A percentile compares a stretch with the other conserved stretches of the same genome.
phyloP scores from a whole-genome alignment of 1,284 basidiomycete genomes.

The Wolfiporia cocos region DNA sequence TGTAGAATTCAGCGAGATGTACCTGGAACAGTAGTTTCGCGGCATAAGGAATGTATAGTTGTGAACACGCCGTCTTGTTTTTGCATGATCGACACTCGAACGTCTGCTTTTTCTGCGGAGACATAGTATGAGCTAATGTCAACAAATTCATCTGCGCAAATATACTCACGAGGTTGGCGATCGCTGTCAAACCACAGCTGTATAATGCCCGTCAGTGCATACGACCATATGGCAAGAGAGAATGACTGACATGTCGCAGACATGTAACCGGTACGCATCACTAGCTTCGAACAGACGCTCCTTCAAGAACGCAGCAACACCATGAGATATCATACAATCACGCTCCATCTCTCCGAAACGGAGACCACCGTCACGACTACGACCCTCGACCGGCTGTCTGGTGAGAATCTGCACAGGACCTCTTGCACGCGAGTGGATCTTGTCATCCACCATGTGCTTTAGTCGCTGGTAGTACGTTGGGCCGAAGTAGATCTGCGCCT shows the following conservation, averaged over 20 bases:
- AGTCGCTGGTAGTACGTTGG: conserved; percentile 99
- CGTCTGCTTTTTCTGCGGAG: conserved; percentile 73
- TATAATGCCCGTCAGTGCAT: background rate
- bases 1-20: conserved; percentile 14
- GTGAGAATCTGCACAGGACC: conserved; percentile 98
- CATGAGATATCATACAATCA: conserved; percentile 99
- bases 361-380: conserved; percentile 96
- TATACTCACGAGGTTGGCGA: conserved; percentile 85
- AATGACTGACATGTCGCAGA: conserved; percentile 83
- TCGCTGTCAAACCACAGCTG: conserved; percentile 91
- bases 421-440: conserved; percentile 96
- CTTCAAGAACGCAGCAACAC: conserved; percentile 96
- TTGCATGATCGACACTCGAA: conserved; percentile 90
- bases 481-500: conserved; percentile 97
- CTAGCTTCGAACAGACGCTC: conserved; percentile 92
- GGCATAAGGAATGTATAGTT: conserved; percentile 88
- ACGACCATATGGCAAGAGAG: background rate
- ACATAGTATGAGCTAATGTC: too few relatives aligned
- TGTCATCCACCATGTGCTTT: conserved; percentile 99
- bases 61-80: conserved; percentile 92
- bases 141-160: too few relatives aligned
- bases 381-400: conserved; percentile 98
- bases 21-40: conserved; percentile 92
- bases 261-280: conserved; percentile 93
- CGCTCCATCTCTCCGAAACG: conserved; percentile 99